Evolutionary conservation across 2,329 filamentous ascomycete species (phyloP).

Genomic region (Hypomyces perniciosus): DNA sequence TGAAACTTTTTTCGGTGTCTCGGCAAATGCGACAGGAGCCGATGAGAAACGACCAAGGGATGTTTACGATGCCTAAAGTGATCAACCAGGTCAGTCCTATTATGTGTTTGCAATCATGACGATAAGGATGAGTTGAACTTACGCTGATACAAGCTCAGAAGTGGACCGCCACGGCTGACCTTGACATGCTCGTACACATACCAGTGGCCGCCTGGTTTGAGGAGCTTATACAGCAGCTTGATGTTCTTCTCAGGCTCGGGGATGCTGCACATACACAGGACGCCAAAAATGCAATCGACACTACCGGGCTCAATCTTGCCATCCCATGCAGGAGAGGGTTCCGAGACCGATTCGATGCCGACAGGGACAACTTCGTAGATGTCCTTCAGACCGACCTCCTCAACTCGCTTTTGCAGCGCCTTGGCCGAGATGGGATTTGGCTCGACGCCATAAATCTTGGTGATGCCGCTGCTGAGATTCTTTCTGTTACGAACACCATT

Average conservation of each 20-base stretch:
- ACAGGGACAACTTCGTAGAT: constrained; percentile 57
- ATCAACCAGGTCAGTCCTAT: neutral
- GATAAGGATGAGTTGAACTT: constrained; percentile 21
- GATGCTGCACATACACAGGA: constrained; percentile 59
- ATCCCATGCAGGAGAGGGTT: constrained; percentile 32
- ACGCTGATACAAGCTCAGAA: constrained; percentile 46
- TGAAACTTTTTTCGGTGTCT: constrained; percentile 41
- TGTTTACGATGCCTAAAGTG: constrained; percentile 39
- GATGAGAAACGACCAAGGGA: constrained; percentile 47
- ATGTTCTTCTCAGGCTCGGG: constrained; percentile 53
- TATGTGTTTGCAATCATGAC: neutral
- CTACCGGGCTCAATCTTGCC: constrained; percentile 44
- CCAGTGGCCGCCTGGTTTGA: constrained; percentile 58
- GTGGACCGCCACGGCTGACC: constrained; percentile 31
- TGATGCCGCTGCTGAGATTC: constrained; percentile 27
- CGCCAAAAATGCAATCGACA: constrained; percentile 54
- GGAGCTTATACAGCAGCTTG: constrained; percentile 46
- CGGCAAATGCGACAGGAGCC: constrained; percentile 48
- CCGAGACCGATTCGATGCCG: constrained; percentile 53
- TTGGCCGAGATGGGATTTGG: constrained; percentile 51
- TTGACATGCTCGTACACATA: constrained; percentile 58
- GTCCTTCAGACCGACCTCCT: constrained; percentile 46
- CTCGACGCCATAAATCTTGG: constrained; percentile 57
- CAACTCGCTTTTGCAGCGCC: constrained; percentile 40
- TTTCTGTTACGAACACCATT: constrained; percentile 13